Base-by-base conservation (phyloP, 1,139 yeast species). In the Nakaseomyces kungkrabaensis region DNA sequence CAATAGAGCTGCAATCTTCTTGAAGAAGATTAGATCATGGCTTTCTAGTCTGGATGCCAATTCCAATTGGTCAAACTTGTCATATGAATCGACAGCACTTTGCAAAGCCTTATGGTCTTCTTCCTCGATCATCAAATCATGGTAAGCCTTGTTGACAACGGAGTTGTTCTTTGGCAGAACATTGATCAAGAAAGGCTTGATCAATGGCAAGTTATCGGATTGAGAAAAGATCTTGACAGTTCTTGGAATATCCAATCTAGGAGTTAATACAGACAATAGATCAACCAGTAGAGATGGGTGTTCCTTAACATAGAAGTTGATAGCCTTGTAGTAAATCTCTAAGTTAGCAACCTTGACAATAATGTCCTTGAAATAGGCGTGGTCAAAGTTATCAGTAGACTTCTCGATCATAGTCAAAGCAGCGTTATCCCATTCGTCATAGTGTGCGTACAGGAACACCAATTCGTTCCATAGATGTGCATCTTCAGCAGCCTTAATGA, bases 361-460 rank as follows among this genome's bases (percentile, higher is more conserved):
- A 51, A 92, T 82, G 67, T 92, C 97, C 74, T 92, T 92, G 76
- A 94, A 92, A 46, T 95, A 85, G 40, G 81, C 72, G 68, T 92
- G 98, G 61, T 94, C 98, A 66, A 92, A 90, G 17, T 96, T 92
- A 60, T 85, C 86, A 54, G 94, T 89, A 4, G 96, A 84, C 67
- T 81, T 89, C 68, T 92, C 96, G 75, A 92, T 92, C 92, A 92
- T 88, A n/a, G 97, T 83, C 68, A 92, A 77, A 42, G 97, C 92
- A 54, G 98, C 98, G 68, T 92, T 92, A 71, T 94, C 99, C 96
- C 97, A 94, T 73, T 94, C 98, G 68, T 92, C 98, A 68, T 92
- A 92, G 69, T 92, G 99, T 66, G 97, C 90, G 73, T 92, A 90
- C 67, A 92, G 76, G 81, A 94, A 92, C 52, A 92, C 89, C 63